These are phyloP conservation scores for Hemisphaericaspora lyxosophila DNA, from an alignment of 1,139 yeast genomes.

Conservation along the genomic window DNA sequence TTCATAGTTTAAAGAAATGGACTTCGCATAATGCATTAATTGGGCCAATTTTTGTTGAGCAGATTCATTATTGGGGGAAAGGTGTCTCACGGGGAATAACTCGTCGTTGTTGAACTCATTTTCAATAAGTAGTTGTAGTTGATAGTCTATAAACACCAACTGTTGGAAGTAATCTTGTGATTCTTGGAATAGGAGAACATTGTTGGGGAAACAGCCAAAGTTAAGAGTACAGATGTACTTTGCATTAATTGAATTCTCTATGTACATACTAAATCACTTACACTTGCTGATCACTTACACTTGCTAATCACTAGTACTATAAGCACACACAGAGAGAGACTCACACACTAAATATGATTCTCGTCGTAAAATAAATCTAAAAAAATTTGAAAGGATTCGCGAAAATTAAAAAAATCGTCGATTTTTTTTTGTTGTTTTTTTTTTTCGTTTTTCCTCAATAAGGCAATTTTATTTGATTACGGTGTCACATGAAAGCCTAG, in stretches of 20 bases:
- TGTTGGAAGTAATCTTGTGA: constrained; percentile 39
- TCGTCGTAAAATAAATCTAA: no score
- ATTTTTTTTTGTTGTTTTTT: no score
- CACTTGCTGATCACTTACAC: no score
- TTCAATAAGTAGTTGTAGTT: constrained; percentile 35
- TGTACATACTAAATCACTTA: no score
- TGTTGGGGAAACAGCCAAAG: constrained; percentile 41
- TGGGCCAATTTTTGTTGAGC: constrained; percentile 28
- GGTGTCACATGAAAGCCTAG: no score
- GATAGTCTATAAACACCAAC: constrained; percentile 40
- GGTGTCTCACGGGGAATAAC: constrained; percentile 22
- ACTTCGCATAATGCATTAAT: constrained; percentile 30
- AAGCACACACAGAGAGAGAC: no score
- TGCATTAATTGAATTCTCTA: constrained; percentile 25
- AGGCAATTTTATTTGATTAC: no score
- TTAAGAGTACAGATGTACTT: constrained; percentile 28
- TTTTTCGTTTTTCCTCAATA: no score
- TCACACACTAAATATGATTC: no score
- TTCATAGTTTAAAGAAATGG: constrained; percentile 30
- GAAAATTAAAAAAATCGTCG: no score
- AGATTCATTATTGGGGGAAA: constrained; percentile 17
- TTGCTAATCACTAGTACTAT: no score
- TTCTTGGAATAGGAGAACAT: constrained; percentile 34
- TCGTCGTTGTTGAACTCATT: constrained; percentile 33
- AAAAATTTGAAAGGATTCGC: no score